Evolutionary conservation across 305 asterid genomes (phyloP), one percentile per base, ranked within the genome.

Genomic region (Striga hermonthica): DNA sequence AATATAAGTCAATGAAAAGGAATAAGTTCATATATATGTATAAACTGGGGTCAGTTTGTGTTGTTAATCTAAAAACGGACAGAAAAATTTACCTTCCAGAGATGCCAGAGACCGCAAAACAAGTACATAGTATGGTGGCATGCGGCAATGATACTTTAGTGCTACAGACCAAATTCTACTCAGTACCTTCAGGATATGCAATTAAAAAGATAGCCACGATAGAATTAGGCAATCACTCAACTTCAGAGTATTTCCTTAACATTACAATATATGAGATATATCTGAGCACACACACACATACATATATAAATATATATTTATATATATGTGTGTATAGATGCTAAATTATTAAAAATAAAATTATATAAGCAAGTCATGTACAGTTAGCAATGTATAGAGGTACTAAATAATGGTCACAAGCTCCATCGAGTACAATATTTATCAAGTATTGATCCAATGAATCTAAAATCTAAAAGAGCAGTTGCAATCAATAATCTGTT

Each of bases 51-150:
- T 16, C 28, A 64, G 62, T 60, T 38, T 38, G 48, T 14, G 35
- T 9, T 37, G 60, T 22, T 59, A 28, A 6, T 64, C 37, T 55
- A 64, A 11, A 37, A 13, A 69, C 9, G 62, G 66, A 67, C 10
- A 50, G 75, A 60, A 58, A 60, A 60, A 60, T 39, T 39, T 79
- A 93, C 99, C 99, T 88, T 93, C 99, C 34, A 93, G 80, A 59
- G 99, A 88, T 44, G 97, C 99, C 76, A 93, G 89, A 69, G 96
- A 93, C 55, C 99, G 87, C 77, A 93, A 84, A 73, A 93, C 82
- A 68, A 93, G 95, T 60, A 87, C 78, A 67, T 75, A 93, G 75
- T 93, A 90, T 31, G 98, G 96, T 66, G 98, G 96, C 94, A 93
- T 86, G 76, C 90, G 91, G 82, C 95, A 90, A 73, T 93, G 99